Conservation (phyloP, 1,139 yeast genomes). For the Kurtzmaniella natalensis region DNA sequence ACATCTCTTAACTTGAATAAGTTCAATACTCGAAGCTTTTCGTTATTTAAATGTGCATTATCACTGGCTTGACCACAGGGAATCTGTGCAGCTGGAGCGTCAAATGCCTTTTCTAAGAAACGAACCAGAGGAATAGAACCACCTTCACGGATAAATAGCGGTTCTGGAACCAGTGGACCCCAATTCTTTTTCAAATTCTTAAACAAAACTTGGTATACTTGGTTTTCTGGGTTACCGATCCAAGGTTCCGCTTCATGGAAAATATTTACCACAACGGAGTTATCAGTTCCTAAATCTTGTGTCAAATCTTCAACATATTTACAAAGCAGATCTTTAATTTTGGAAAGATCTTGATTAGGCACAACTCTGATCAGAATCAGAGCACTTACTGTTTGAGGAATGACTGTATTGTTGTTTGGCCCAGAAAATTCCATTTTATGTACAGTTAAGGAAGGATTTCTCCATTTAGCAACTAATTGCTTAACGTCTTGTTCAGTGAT, state of each 20-base stretch:
- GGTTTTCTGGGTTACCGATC: conserved; percentile 82
- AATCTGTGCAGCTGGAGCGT: conserved; percentile 89
- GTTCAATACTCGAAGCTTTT: conserved; percentile 74
- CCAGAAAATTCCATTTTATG: conserved; percentile 86
- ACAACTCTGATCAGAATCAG: conserved; percentile 81
- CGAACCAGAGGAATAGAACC: conserved; percentile 93
- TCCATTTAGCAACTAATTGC: conserved; percentile 79
- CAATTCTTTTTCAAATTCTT: conserved; percentile 59
- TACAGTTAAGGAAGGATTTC: conserved; percentile 85
- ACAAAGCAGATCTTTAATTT: conserved; percentile 49
- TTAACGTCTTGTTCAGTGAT: conserved; percentile 48
- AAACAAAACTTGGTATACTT: conserved; percentile 62
- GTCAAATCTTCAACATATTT: conserved; percentile 36
- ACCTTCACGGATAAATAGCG: conserved; percentile 88
- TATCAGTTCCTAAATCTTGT: conserved; percentile 47
- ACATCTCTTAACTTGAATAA: conserved; percentile 70
- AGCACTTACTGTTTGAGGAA: conserved; percentile 77
- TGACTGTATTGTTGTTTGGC: conserved; percentile 84
- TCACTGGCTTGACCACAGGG: conserved; percentile 97
- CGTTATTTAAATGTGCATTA: conserved; percentile 89
- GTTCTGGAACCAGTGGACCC: conserved; percentile 57
- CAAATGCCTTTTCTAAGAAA: conserved; percentile 73
- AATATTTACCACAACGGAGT: conserved; percentile 54
- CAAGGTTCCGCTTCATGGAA: conserved; percentile 93
- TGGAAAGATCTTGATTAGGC: conserved; percentile 73